Evolutionary conservation across 2,329 filamentous ascomycete species (phyloP).

Genomic region (Clonostachys rosea): DNA sequence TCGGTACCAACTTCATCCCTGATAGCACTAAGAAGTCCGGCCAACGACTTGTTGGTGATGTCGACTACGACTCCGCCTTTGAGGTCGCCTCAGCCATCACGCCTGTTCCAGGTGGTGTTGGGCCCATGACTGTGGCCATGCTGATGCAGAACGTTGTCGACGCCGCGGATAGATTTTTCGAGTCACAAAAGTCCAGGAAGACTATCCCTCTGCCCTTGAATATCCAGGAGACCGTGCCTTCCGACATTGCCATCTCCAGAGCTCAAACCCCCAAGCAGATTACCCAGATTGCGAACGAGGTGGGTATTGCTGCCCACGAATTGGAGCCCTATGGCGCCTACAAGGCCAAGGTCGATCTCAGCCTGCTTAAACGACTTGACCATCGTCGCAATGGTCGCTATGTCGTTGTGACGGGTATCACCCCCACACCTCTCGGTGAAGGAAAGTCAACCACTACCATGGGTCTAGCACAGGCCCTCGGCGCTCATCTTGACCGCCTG

Average conservation of each 20-base stretch:
- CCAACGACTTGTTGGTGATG: slow-evolving; percentile 87
- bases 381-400: slow-evolving; percentile 89
- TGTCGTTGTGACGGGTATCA: slow-evolving; percentile 91
- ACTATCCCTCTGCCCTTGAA: slow-evolving; percentile 82
- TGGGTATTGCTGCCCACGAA: slow-evolving; percentile 85
- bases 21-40: slow-evolving; percentile 90
- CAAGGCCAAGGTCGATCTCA: slow-evolving; percentile 92
- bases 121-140: slow-evolving; percentile 99
- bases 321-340: slow-evolving; percentile 91
- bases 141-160: slow-evolving; percentile 92
- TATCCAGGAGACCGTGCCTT: slow-evolving; percentile 78
- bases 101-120: slow-evolving; percentile 92
- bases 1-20: slow-evolving; percentile 93
- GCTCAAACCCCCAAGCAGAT: slow-evolving; percentile 90
- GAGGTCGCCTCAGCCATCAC: slow-evolving; percentile 91
- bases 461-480: slow-evolving; percentile 88
- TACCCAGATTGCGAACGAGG: slow-evolving; percentile 75
- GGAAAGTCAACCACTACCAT: slow-evolving; percentile 98
- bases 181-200: slow-evolving; percentile 73
- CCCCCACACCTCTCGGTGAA: slow-evolving; percentile 92
- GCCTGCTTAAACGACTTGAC: slow-evolving; percentile 74
- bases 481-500: slow-evolving; percentile 80
- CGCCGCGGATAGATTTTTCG: slow-evolving; percentile 75
- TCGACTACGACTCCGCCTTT: slow-evolving; percentile 81
- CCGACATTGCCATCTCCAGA: slow-evolving; percentile 88